These are phyloP conservation scores for Coniferiporia sulphurascens DNA, from an alignment of 1,284 basidiomycete genomes.

Conservation along the genomic window DNA sequence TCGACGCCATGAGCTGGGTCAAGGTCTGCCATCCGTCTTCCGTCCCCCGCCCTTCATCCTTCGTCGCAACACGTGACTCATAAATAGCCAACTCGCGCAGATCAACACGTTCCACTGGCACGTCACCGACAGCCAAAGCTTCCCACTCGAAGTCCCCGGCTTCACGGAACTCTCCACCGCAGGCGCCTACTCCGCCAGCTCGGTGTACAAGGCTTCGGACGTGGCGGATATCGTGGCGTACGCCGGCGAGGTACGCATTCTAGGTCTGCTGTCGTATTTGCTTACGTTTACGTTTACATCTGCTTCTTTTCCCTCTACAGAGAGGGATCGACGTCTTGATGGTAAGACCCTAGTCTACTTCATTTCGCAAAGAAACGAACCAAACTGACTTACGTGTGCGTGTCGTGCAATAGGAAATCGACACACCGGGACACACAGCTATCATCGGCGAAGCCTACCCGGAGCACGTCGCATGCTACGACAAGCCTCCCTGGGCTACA, in stretches of 20 bases:
- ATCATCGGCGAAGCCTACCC: conserved; percentile 38
- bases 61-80: conserved; percentile 9
- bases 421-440: conserved; percentile 51
- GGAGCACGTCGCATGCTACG: conserved; percentile 41
- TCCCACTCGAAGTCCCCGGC: conserved; percentile 64
- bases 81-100: conserved; percentile 27
- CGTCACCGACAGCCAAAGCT: conserved; percentile 70
- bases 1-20: conserved; percentile 84
- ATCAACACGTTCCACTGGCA: conserved; percentile 81
- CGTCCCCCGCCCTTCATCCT: neutral
- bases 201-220: conserved; percentile 58
- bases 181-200: conserved; percentile 59
- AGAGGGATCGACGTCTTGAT: conserved; percentile 78
- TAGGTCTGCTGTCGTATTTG: conserved; percentile 9
- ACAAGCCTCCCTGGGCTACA: conserved; percentile 24
- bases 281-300: neutral
- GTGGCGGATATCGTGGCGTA: conserved; percentile 64
- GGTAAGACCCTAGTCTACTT: conserved; percentile 26
- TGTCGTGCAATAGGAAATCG: conserved; percentile 53
- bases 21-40: conserved; percentile 48
- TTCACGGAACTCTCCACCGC: conserved; percentile 57
- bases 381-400: neutral
- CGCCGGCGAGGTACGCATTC: conserved; percentile 57
- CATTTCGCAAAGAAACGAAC: neutral
- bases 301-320: conserved; percentile 31